phyloP scores from a whole-genome alignment of 1,284 basidiomycete species.

The Cerioporus squamosus region DNA sequence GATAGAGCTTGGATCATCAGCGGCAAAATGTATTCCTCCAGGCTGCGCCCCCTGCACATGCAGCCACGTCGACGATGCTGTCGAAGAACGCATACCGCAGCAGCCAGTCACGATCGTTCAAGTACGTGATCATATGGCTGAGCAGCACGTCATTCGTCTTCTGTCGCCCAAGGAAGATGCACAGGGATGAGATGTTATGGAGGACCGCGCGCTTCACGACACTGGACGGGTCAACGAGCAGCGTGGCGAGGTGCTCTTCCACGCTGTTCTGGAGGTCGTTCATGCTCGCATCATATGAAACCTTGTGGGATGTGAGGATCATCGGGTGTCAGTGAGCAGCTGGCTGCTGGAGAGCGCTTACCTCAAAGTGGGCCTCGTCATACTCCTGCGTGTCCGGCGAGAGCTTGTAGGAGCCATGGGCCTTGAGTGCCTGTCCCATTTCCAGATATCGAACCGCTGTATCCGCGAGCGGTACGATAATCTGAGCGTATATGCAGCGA shows the following conservation, averaged over 20 bases:
- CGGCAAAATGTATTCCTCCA: slow-evolving; percentile 91
- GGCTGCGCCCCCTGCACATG: slow-evolving; percentile 87
- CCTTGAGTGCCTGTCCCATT: slow-evolving; percentile 89
- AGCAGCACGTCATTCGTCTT: slow-evolving; percentile 94
- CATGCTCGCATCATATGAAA: slow-evolving; percentile 87
- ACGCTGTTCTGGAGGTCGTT: slow-evolving; percentile 86
- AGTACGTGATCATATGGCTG: slow-evolving; percentile 98
- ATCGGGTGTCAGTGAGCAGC: not conserved
- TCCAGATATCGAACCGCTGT: slow-evolving; percentile 87
- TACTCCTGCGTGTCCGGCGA: slow-evolving; percentile 71
- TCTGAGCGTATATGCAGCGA: slow-evolving; percentile 87
- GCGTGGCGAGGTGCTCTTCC: slow-evolving; percentile 85
- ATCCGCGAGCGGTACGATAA: slow-evolving; percentile 84
- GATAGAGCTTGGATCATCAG: slow-evolving; percentile 93
- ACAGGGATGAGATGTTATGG: slow-evolving; percentile 85
- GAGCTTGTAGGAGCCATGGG: slow-evolving; percentile 76
- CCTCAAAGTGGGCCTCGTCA: slow-evolving; percentile 78
- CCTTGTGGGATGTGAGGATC: slow-evolving; percentile 46
- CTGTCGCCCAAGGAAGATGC: slow-evolving; percentile 91
- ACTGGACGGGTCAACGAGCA: slow-evolving; percentile 77
- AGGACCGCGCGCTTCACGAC: slow-evolving; percentile 78
- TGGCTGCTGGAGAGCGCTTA: slow-evolving; percentile 36
- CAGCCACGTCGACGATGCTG: slow-evolving; percentile 93
- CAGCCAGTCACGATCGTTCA: slow-evolving; percentile 96
- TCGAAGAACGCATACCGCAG: slow-evolving; percentile 94